These are phyloP conservation scores for Oldenlandia corymbosa DNA, from an alignment of 257 asterid genomes.

Conservation along the genomic window DNA sequence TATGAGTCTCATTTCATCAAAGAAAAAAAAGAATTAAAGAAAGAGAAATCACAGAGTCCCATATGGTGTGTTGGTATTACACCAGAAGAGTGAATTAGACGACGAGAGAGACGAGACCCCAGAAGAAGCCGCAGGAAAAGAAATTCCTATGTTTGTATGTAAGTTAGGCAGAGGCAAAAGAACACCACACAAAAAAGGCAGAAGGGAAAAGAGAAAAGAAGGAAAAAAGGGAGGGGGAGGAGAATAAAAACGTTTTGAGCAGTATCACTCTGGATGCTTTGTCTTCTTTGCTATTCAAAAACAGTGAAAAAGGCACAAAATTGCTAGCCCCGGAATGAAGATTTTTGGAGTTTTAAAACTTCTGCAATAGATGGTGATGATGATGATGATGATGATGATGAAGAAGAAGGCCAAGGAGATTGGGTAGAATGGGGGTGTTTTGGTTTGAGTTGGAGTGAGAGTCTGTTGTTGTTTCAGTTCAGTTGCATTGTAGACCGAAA, in stretches of 20 bases:
- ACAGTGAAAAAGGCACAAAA: not conserved
- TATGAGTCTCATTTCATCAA: too few species aligned
- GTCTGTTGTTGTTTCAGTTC: constrained; percentile 12
- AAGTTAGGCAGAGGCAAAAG: not conserved
- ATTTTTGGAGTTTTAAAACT: too few species aligned
- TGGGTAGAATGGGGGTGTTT: not conserved
- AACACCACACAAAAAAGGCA: not conserved
- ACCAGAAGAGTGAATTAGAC: not conserved
- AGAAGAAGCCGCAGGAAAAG: not conserved
- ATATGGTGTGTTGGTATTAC: not conserved
- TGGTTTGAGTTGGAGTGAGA: not conserved
- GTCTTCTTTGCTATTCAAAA: constrained; percentile 3
- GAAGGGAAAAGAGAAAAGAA: not conserved
- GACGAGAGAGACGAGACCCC: not conserved
- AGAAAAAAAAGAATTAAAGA: not conserved
- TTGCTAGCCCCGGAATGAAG: not conserved
- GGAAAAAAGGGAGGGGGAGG: not conserved
- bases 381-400: constrained; percentile 6
- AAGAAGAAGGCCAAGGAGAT: not conserved
- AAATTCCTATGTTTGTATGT: not conserved
- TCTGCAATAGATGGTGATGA: constrained; percentile 12
- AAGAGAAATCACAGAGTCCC: not conserved
- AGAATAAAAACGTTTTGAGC: not conserved
- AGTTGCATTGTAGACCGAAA: constrained; percentile 41
- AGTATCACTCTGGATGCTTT: not conserved